Evolutionary conservation across 768 basidiomycete species (phyloP).

Genomic region (Podaxis sp.): DNA sequence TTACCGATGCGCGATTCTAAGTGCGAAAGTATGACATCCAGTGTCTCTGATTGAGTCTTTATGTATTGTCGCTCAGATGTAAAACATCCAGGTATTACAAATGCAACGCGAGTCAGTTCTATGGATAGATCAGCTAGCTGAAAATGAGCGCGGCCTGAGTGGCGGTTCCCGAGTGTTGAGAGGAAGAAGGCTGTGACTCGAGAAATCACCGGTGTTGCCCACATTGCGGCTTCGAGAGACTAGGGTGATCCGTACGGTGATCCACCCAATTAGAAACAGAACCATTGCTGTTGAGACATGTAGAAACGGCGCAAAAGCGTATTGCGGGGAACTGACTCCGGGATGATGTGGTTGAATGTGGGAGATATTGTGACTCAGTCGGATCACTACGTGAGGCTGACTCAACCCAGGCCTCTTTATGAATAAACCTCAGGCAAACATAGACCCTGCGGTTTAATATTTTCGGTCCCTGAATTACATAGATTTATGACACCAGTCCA

Average conservation of each 20-base stretch:
- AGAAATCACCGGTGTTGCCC: not conserved
- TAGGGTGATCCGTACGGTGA: not conserved
- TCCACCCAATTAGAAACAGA: not conserved
- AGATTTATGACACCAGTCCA: too few species aligned
- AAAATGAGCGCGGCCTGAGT: not conserved
- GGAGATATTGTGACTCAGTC: not conserved
- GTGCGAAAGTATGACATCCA: not conserved
- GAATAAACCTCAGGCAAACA: not conserved
- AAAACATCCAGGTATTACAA: not conserved
- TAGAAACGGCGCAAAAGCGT: too few species aligned
- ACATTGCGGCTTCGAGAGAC: not conserved
- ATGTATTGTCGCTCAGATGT: not conserved
- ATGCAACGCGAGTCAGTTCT: not conserved
- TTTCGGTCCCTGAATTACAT: too few species aligned
- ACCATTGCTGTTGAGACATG: not conserved
- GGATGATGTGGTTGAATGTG: not conserved
- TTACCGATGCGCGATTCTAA: not conserved
- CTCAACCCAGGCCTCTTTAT: not conserved
- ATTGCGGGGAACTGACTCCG: too few species aligned
- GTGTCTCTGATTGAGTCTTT: not conserved
- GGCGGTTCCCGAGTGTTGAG: not conserved
- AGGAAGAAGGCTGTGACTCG: not conserved
- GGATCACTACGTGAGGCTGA: not conserved
- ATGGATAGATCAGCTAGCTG: not conserved
- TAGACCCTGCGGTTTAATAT: too few species aligned